Base-by-base conservation (phyloP, 257 asterid species). In the Scutellaria barbata region DNA sequence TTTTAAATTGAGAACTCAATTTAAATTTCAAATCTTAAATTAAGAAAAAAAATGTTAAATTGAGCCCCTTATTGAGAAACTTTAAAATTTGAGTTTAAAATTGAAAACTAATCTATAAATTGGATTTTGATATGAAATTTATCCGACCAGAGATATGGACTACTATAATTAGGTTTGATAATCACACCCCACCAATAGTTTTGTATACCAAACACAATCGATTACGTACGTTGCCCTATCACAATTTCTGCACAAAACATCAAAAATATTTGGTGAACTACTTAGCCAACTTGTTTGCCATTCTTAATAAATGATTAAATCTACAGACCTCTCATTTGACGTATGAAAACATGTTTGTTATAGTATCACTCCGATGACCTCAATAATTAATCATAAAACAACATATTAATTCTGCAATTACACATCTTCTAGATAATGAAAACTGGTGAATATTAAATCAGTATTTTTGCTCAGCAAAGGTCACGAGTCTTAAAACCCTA, bases 101-200 rank as follows among this genome's bases (percentile, higher is more conserved):
- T n/a, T n/a, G n/a, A n/a, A n/a, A n/a, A n/a, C n/a, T n/a, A n/a
- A n/a, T n/a, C n/a, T n/a, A n/a, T n/a, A n/a, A n/a, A n/a, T n/a
- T n/a, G n/a, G n/a, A n/a, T n/a, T n/a, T n/a, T n/a, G n/a, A n/a
- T n/a, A n/a, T n/a, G n/a, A n/a, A n/a, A n/a, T n/a, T n/a, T n/a
- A n/a, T n/a, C n/a, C n/a, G n/a, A n/a, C n/a, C n/a, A n/a, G n/a
- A n/a, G n/a, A n/a, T n/a, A n/a, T n/a, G n/a, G n/a, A n/a, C n/a
- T n/a, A n/a, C n/a, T n/a, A n/a, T n/a, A n/a, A 72, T 57, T 71
- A 66, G 76, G 66, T 74, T 46, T 17, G 78, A 74, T 46, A 74
- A 75, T 74, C 76, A 77, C 85, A 65, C 48, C 74, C 13, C 63
- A 71, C 85, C 85, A 63, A 64, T 73, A 5, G 46, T 46, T 74